Base-by-base conservation (phyloP, 2,329 filamentous ascomycete species). In the Metarhizium guizhouense region DNA sequence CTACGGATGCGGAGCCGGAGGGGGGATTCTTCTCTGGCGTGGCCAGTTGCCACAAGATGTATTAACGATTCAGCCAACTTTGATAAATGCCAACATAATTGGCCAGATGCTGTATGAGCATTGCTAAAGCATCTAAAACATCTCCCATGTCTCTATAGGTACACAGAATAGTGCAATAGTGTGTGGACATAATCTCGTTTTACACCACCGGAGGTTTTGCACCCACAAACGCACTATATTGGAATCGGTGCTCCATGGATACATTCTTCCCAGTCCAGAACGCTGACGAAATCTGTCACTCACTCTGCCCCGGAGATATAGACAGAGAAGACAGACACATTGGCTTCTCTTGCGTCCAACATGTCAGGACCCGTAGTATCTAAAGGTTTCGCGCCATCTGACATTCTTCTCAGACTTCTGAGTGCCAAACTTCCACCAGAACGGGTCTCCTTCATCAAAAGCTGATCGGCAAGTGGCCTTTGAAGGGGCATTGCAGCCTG, bases 171-270 rank as follows among this genome's bases (percentile, higher is more conserved):
- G 61, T 56, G 69, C 68, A 25, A 61, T 63, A 32, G 40, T 71
- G 51, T 69, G 63, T 57, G 66, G 64, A 6, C 60, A 70, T 38
- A 65, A 70, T 56, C 43, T 65, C 18, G n/a, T 67, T 16, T 59
- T 70, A 16, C 63, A 65, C 53, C 62, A 65, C 38, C 65, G 5
- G 55, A 63, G 51, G 45, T 69, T 34, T 61, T 68, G 29, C 53
- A 61, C 42, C 65, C 66, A 0, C 7, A 60, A 7, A 51, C 45
- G 11, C 60, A 62, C 0, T 67, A 67, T 47, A 54, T 70, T 10
- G 67, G 64, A 16, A 61, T 69, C 13, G 63, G 60, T 7, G 63
- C 58, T 7, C 68, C 69, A 1, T 70, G 68, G 67, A 65, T 70
- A 30, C 58, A 63, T 5, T 65, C 68, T 2, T 42, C 59, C 3